phyloP scores from a whole-genome alignment of 768 basidiomycete species.

The Calocybe gangraenosa region DNA sequence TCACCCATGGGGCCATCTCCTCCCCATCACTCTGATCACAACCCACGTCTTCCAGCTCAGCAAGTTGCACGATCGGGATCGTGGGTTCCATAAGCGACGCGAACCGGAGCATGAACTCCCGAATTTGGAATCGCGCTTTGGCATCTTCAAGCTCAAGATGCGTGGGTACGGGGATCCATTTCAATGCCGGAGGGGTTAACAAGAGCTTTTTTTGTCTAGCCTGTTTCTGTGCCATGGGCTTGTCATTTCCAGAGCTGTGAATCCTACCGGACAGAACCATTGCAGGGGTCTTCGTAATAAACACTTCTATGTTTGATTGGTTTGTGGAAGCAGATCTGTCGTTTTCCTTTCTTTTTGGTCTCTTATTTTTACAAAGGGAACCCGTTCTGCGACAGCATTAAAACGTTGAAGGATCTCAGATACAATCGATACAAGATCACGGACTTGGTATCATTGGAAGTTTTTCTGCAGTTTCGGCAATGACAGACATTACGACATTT shows the following conservation, averaged over 20 bases:
- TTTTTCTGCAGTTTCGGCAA: constrained; percentile 61
- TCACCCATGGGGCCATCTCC: constrained; percentile 53
- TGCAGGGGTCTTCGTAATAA: constrained; percentile 1
- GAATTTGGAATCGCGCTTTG: constrained; percentile 62
- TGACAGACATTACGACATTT: constrained; percentile 65
- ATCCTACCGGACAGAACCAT: not conserved
- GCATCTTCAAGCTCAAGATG: constrained; percentile 41
- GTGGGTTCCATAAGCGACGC: constrained; percentile 41
- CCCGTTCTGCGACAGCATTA: not conserved
- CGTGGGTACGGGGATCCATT: constrained; percentile 50
- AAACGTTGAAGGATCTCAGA: not conserved
- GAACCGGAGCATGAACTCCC: constrained; percentile 73
- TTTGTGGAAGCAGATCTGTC: not conserved
- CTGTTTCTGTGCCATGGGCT: constrained; percentile 8
- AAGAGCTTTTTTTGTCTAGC: constrained; percentile 24
- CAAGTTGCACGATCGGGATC: constrained; percentile 42
- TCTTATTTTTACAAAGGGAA: no score
- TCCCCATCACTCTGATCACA: constrained; percentile 33
- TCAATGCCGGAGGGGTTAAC: constrained; percentile 39
- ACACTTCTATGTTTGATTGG: not conserved
- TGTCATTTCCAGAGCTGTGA: not conserved
- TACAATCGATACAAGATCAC: not conserved
- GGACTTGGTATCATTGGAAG: no score
- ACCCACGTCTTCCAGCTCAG: constrained; percentile 60
- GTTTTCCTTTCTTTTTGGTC: no score